These are phyloP conservation scores for Lipomyces orientalis DNA, from an alignment of 805 yeast genomes.

Conservation along the genomic window DNA sequence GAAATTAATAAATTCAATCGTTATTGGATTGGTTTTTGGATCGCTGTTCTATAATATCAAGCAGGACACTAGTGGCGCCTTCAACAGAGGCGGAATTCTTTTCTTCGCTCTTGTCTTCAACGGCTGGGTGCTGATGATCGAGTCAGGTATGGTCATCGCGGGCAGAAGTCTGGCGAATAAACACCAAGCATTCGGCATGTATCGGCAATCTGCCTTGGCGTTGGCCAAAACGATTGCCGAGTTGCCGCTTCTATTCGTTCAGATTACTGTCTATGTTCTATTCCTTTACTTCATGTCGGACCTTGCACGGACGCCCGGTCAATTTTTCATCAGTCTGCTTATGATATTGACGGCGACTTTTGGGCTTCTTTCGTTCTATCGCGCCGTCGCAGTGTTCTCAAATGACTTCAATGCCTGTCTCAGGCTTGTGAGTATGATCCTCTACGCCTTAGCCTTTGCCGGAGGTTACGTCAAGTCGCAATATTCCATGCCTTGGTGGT, in stretches of 20 bases:
- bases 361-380: constrained; percentile 59
- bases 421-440: constrained; percentile 53
- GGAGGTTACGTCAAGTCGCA: constrained; percentile 60
- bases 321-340: constrained; percentile 57
- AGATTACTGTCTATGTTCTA: constrained; percentile 55
- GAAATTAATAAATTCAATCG: constrained; percentile 43
- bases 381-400: constrained; percentile 48
- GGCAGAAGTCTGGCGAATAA: constrained; percentile 67
- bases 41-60: constrained; percentile 57
- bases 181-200: constrained; percentile 61
- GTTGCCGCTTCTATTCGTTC: constrained; percentile 56
- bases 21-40: constrained; percentile 61
- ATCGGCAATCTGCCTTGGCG: constrained; percentile 70
- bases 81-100: constrained; percentile 59
- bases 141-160: constrained; percentile 55
- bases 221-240: constrained; percentile 66
- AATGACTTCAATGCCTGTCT: constrained; percentile 47
- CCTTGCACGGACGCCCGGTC: constrained; percentile 58
- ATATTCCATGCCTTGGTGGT: constrained; percentile 69
- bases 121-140: constrained; percentile 62
- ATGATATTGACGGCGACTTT: constrained; percentile 53
- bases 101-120: constrained; percentile 63
- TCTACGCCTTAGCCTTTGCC: constrained; percentile 49
- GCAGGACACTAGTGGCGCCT: constrained; percentile 55
- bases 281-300: constrained; percentile 59